Evolutionary conservation across 2,329 filamentous ascomycete species (phyloP).

Genomic region (Thermomyces lanuginosus): DNA sequence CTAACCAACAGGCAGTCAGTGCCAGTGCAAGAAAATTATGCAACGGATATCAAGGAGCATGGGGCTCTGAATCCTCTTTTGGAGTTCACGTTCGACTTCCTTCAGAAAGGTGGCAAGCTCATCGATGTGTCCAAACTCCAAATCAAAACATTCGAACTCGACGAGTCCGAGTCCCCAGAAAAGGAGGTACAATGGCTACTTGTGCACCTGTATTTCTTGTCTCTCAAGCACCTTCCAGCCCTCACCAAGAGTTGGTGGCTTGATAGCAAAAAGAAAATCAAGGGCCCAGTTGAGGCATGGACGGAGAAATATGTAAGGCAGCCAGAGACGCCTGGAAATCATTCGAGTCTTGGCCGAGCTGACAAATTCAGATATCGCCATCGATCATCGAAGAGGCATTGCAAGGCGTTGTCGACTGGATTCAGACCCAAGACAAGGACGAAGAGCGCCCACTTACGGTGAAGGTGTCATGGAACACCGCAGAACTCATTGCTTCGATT

Average conservation of each 20-base stretch:
- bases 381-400: conserved; percentile 25
- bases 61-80: conserved; percentile 54
- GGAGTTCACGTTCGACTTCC: conserved; percentile 65
- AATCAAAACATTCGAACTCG: conserved; percentile 42
- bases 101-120: conserved; percentile 62
- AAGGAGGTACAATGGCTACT: conserved; percentile 69
- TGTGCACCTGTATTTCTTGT: conserved; percentile 70
- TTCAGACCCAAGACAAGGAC: conserved; percentile 29
- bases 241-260: conserved; percentile 76
- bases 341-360: not conserved
- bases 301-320: conserved; percentile 70
- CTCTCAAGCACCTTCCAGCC: conserved; percentile 58
- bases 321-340: conserved; percentile 31
- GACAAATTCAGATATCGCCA: conserved; percentile 23
- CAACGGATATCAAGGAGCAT: conserved; percentile 59
- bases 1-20: conserved; percentile 40
- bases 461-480: conserved; percentile 53
- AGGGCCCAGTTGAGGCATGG: conserved; percentile 67
- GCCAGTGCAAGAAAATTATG: conserved; percentile 68
- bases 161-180: conserved; percentile 49
- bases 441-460: conserved; percentile 42
- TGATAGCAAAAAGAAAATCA: conserved; percentile 60
- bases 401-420: conserved; percentile 25
- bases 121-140: conserved; percentile 56
- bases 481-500: conserved; percentile 71